Evolutionary conservation across 2,329 filamentous ascomycete genomes (phyloP).

Genomic region (Sphaerostilbella broomeana): DNA sequence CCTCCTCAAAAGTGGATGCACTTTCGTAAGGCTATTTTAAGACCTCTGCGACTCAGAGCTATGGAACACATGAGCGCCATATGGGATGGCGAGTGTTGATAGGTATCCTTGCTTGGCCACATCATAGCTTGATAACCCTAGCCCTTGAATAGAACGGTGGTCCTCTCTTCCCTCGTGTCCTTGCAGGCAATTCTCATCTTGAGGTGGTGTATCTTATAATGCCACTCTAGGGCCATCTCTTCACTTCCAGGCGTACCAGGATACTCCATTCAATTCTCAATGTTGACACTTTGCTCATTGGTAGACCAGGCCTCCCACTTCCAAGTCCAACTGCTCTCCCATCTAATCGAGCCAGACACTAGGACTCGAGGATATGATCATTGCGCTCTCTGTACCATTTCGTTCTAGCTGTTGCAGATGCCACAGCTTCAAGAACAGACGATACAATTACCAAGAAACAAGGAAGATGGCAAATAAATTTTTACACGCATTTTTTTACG

Average conservation of each 20-base stretch:
- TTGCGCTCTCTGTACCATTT: no score
- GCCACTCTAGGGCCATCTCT: slow-evolving; percentile 1
- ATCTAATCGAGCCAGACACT: slow-evolving; percentile 24
- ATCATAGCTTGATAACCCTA: slow-evolving; percentile 21
- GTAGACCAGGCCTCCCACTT: slow-evolving; percentile 20
- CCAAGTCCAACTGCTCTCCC: slow-evolving; percentile 22
- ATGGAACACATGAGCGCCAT: slow-evolving; percentile 34
- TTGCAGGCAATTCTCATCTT: slow-evolving; percentile 5
- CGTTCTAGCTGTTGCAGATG: no score
- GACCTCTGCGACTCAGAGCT: slow-evolving; percentile 42
- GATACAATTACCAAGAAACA: no score
- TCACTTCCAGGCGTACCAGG: slow-evolving; percentile 9
- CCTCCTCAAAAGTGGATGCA: slow-evolving; percentile 34
- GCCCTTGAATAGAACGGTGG: slow-evolving; percentile 8
- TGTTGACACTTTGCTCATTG: slow-evolving; percentile 18
- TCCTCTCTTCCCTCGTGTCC: slow-evolving; percentile 7
- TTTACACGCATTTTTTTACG: not conserved
- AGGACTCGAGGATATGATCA: slow-evolving; percentile 16
- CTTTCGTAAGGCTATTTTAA: slow-evolving; percentile 35
- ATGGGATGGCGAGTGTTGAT: slow-evolving; percentile 26
- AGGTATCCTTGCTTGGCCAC: slow-evolving; percentile 24
- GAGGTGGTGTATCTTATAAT: slow-evolving; percentile 1
- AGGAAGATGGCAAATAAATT: not conserved
- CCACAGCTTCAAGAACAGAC: no score
- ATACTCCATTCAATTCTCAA: slow-evolving; percentile 13